phyloP scores from a whole-genome alignment of 371 early-diverging fungal species.

The Rhizopus microsporus region DNA sequence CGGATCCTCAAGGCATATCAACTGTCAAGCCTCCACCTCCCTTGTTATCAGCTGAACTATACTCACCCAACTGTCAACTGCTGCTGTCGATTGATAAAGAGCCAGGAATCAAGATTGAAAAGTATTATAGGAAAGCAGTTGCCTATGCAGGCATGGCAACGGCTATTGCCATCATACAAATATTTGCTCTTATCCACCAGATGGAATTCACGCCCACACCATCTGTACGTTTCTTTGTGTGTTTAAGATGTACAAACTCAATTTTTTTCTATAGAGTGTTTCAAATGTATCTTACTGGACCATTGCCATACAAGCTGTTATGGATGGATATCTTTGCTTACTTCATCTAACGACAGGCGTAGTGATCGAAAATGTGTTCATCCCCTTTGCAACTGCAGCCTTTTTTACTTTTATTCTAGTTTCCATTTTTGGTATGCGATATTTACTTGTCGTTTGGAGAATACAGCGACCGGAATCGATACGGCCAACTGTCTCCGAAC shows the following conservation, averaged over 20 bases:
- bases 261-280: constrained; percentile 42
- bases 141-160: constrained; percentile 61
- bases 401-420: constrained; percentile 74
- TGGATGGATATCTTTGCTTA: constrained; percentile 72
- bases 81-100: constrained; percentile 39
- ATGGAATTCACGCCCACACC: constrained; percentile 78
- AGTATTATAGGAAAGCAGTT: constrained; percentile 55
- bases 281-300: constrained; percentile 79
- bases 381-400: constrained; percentile 66
- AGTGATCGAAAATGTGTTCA: constrained; percentile 58
- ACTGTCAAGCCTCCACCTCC: constrained; percentile 55
- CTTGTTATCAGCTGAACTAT: constrained; percentile 52
- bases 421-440: constrained; percentile 74
- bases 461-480: constrained; percentile 66
- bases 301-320: constrained; percentile 67
- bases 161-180: constrained; percentile 54
- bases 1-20: constrained; percentile 58
- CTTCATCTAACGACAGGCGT: constrained; percentile 66
- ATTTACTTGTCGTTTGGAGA: constrained; percentile 70
- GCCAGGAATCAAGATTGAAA: constrained; percentile 57
- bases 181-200: constrained; percentile 65
- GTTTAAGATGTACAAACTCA: not conserved
- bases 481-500: constrained; percentile 25
- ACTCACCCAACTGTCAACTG: constrained; percentile 61
- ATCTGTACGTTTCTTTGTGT: constrained; percentile 46